Percentiles rank a stretch among this genome's conserved stretches.
Conservation (phyloP, 352 stramenopile species). For the Phytophthora syringae region DNA sequence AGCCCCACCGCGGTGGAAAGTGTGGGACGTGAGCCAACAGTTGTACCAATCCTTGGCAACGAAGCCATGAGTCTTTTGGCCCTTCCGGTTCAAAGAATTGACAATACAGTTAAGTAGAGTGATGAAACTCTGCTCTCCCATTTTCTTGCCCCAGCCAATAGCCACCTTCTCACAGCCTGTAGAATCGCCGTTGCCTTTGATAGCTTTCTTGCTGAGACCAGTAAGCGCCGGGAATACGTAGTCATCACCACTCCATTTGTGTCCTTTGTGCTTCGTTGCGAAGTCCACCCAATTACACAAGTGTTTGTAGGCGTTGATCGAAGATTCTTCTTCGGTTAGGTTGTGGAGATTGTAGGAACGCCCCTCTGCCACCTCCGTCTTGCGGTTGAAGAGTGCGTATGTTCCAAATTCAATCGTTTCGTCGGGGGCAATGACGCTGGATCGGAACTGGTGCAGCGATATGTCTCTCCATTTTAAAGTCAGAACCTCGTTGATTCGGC, state of each 20-base stretch:
- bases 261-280: background rate
- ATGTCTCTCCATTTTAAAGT: conserved; percentile 14
- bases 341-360: conserved; percentile 10
- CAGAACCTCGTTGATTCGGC: conserved; percentile 22
- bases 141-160: no score
- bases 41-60: conserved; percentile 22
- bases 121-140: no score
- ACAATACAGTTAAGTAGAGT: no score
- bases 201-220: no score
- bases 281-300: conserved; percentile 18
- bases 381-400: no score
- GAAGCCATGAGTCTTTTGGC: background rate
- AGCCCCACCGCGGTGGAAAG: conserved; percentile 5
- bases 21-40: conserved; percentile 12
- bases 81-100: no score
- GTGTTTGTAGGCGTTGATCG: background rate
- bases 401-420: no score
- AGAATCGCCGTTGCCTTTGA: no score
- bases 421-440: no score
- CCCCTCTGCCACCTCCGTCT: no score
- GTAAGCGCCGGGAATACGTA: no score
- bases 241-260: conserved; percentile 14
- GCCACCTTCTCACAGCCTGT: no score
- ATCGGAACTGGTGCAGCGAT: background rate
- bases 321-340: background rate